Base-by-base conservation (phyloP, 306 rosid genomes). In the Lagenaria siceraria region DNA sequence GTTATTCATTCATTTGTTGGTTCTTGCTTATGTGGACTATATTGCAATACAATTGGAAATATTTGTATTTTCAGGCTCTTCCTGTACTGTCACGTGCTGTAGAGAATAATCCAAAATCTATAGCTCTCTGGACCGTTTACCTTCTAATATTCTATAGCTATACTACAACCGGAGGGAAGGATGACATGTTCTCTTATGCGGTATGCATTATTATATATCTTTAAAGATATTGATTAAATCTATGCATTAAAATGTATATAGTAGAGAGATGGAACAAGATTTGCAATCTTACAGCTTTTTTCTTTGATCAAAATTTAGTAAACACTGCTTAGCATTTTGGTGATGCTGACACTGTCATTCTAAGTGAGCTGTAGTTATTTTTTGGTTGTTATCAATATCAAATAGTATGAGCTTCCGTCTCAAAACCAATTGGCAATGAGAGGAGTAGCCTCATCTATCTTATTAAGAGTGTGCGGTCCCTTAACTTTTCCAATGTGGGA, bases 161-260 rank as follows among this genome's bases (percentile, higher is more conserved):
- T 81, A 65, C 85, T 74, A 87, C 85, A 81, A 80, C 90, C 74
- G 64, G 81, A 74, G 96, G 84, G 88, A 84, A 83, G 89, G 97
- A 95, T 87, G 98, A 95, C 88, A 90, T 92, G 90, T 89, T 90
- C 83, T 83, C 88, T 75, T 83, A 72, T 88, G 96, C 95, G 98
- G 98, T 95, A 92, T 81, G 96, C 79, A 80, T 85, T 25, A 62
- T 25, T 42, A 42, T 42, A 17, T 29, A 1, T 43, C 13, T 11
- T 25, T 19, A 46, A 70, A 11, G 10, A 46, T 69, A 7, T 43
- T 70, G 22, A 70, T 43, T 46, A 6, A 68, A 42, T 43, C 36
- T 7, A 69, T 43, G 55, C 13, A 69, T 35, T 64, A 64, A 18
- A 64, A 33, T 63, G 33, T 6, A 62, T 33, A 17, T 63, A 11